These are phyloP conservation scores for Pichia sorboxylosa DNA, from an alignment of 1,139 yeast species.

Conservation along the genomic window DNA sequence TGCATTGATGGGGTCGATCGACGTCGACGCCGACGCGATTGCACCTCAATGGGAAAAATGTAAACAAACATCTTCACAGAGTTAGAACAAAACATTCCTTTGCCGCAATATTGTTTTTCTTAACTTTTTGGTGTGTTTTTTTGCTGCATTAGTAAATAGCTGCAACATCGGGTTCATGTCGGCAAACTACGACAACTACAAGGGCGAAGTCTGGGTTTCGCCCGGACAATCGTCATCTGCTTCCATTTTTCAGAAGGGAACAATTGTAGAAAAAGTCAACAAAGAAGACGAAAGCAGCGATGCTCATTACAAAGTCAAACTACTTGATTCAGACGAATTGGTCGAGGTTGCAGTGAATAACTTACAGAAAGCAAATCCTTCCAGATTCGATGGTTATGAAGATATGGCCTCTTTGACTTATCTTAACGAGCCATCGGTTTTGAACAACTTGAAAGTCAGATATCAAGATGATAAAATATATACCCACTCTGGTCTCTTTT, in stretches of 20 bases:
- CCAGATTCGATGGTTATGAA: slow-evolving; percentile 81
- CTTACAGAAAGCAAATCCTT: slow-evolving; percentile 70
- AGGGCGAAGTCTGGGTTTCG: slow-evolving; percentile 59
- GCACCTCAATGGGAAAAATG: too few species aligned
- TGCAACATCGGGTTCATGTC: too few species aligned
- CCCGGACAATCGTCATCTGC: too few species aligned
- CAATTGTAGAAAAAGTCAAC: slow-evolving; percentile 44
- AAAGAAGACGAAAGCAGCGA: slow-evolving; percentile 28
- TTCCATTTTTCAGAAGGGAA: slow-evolving; percentile 55
- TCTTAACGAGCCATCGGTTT: slow-evolving; percentile 88
- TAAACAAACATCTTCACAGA: too few species aligned
- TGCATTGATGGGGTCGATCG: too few species aligned
- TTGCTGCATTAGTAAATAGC: too few species aligned
- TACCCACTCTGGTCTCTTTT: slow-evolving; percentile 68
- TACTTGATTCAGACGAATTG: slow-evolving; percentile 25
- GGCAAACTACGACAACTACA: too few species aligned
- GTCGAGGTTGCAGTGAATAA: slow-evolving; percentile 23
- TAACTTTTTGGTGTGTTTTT: too few species aligned
- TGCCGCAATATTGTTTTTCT: too few species aligned
- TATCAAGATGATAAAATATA: slow-evolving; percentile 73
- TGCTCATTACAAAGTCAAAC: slow-evolving; percentile 35
- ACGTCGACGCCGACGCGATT: too few species aligned
- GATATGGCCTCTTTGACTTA: slow-evolving; percentile 96
- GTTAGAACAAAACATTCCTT: too few species aligned
- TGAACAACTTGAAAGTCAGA: slow-evolving; percentile 67